phyloP scores from a whole-genome alignment of 2,329 filamentous ascomycete genomes.

The Teratosphaeria zuluensis region DNA sequence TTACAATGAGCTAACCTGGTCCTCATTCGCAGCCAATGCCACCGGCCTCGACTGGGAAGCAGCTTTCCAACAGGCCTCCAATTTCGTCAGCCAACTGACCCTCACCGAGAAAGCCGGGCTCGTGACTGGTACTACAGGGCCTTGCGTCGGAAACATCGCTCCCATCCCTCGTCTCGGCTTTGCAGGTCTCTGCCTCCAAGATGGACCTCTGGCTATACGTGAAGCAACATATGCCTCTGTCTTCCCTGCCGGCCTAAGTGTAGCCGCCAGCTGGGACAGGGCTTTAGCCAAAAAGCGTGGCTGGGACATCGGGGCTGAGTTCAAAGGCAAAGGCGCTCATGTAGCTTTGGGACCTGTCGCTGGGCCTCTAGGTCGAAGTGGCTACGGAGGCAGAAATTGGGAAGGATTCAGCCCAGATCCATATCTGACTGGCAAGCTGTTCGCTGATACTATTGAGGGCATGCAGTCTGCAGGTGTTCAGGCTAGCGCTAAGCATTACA shows the following conservation, averaged over 20 bases:
- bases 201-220: constrained; percentile 48
- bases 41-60: constrained; percentile 5
- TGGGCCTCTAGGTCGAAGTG: constrained; percentile 23
- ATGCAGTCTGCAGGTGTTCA: constrained; percentile 29
- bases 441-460: constrained; percentile 20
- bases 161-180: constrained; percentile 62
- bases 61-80: constrained; percentile 22
- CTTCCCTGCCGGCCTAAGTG: constrained; percentile 52
- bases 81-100: constrained; percentile 25
- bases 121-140: constrained; percentile 20
- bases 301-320: constrained; percentile 24
- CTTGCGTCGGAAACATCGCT: constrained; percentile 67
- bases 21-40: constrained; percentile 12
- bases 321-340: constrained; percentile 24
- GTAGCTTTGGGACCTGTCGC: constrained; percentile 23
- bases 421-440: constrained; percentile 21
- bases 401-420: constrained; percentile 20
- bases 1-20: constrained; percentile 5
- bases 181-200: constrained; percentile 39
- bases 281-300: constrained; percentile 26
- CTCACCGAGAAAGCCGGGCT: constrained; percentile 27
- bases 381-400: constrained; percentile 25
- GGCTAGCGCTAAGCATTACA: constrained; percentile 35
- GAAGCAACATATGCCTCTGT: constrained; percentile 64
- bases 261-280: constrained; percentile 32